Evolutionary conservation across 2,329 filamentous ascomycete genomes (phyloP), one percentile per base, ranked within the genome.

Genomic region (Leptosphaerulina australis): DNA sequence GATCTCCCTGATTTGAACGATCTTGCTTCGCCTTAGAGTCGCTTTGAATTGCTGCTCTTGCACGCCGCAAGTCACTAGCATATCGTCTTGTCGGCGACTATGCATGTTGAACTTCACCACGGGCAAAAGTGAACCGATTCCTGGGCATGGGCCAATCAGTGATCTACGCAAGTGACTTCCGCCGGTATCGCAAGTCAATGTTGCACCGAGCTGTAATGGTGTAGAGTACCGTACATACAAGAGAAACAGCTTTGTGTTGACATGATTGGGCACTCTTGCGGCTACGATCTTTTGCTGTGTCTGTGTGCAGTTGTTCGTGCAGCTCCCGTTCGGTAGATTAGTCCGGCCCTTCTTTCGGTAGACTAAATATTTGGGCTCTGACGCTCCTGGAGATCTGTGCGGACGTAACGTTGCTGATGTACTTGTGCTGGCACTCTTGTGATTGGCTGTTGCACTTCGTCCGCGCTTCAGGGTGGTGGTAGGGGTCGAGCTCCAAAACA

Each of bases 311-410:
- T 29, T 30, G 41, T 26, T 45, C 36, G 36, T 41, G 31, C 48
- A 36, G 18, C 36, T 22, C 48, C 48, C 41, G 48, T 41, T 41
- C 46, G 15, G 36, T 28, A 41, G 31, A 40, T 33, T 31, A 25
- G 30, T 8, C 41, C 48, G 48, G 48, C 41, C 41, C 48, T 51
- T 43, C 37, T 22, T 37, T 46, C 48, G 48, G 48, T 41, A 18
- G 36, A 17, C 33, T 47, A 52, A 47, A 44, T 33, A 37, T 44
- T 47, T 52, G 43, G 43, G 43, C 43, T 52, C 43, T 38, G 43
- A 26, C 31, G 21, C 40, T 34, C 26, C 21, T 43, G 28, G 28
- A 30, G 43, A 52, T 44, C 44, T 38, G 49, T 46, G 49, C 49
- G 30, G 21, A 35, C 21, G 40, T 25, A 44, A 39, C 38, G 24